phyloP scores from a whole-genome alignment of 1,284 basidiomycete genomes.

The Cystobasidiaceae sp. region DNA sequence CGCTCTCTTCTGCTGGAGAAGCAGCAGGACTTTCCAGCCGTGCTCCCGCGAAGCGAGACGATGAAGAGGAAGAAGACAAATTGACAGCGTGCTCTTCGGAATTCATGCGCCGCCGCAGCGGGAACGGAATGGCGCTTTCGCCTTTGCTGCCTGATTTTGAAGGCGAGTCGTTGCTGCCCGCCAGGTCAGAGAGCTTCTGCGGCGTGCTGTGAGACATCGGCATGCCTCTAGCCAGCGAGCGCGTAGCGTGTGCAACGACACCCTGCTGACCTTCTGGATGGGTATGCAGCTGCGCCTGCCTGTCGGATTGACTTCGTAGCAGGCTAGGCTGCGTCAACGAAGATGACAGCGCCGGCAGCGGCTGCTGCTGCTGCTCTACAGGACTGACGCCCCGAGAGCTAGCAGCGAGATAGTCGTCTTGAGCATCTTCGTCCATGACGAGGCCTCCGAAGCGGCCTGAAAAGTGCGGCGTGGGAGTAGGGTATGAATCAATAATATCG shows the following conservation, averaged over 20 bases:
- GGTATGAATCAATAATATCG: slow-evolving; percentile 29
- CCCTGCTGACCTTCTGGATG: neutral
- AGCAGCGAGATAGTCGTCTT: neutral
- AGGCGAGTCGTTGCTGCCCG: neutral
- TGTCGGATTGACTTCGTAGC: too few relatives aligned
- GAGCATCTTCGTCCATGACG: slow-evolving; percentile 13
- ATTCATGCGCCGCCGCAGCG: neutral
- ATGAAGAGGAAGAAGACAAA: neutral
- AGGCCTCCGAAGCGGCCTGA: slow-evolving; percentile 23
- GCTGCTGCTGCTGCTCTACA: neutral
- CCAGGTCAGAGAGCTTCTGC: neutral
- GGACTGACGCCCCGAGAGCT: too few relatives aligned
- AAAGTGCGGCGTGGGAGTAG: slow-evolving; percentile 18
- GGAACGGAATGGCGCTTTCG: slow-evolving; percentile 3
- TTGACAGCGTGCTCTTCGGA: neutral
- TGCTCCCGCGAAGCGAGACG: neutral
- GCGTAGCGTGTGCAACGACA: neutral
- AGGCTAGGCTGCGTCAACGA: too few relatives aligned
- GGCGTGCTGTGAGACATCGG: slow-evolving; percentile 14
- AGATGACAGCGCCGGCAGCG: too few relatives aligned
- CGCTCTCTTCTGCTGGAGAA: neutral
- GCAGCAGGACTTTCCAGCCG: neutral
- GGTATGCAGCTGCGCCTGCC: too few relatives aligned
- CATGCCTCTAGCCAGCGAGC: neutral
- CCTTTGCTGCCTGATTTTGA: neutral